Base-by-base conservation (phyloP, 768 basidiomycete species). In the Mrakia frigida region DNA sequence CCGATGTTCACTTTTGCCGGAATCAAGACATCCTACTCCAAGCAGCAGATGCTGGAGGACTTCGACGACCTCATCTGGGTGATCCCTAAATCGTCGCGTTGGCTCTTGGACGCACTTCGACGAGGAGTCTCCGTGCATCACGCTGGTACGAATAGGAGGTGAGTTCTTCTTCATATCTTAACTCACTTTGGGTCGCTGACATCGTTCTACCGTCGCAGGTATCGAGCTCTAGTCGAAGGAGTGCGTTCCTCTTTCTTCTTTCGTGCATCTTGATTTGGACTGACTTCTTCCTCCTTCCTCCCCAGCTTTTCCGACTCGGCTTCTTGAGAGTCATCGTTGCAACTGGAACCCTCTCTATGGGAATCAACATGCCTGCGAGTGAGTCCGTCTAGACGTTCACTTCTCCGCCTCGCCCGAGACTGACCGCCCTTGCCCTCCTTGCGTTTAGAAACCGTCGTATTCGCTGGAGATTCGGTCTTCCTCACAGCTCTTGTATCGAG, bases 351-450 rank as follows among this genome's bases (percentile, higher is more conserved):
- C 56, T 56, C 10, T 56, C 56, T 25, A 56, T 56, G 56, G 56
- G 56, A 28, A 56, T 56, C 56, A 56, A 56, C 56, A 56, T 56
- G 56, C 56, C 56, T n/a, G 56, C 56, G n/a, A 56, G 46, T 50
- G 46, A 50, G 46, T 50, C 18, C 43, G 43, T 50, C 46, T 43
- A 9, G 11, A 43, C 3, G 43, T 2, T 14, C 46, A 2, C 43
- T 10, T 50, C 2, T 21, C 46, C 2, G 4, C 46, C 1, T 50
- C 46, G 18, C 21, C 18, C 46, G 46, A 50, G 46, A n/a, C 46
- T 50, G 46, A 50, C 1, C 16, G 16, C 13, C 13, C 46, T 50
- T 50, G n/a, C n/a, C 18, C 2, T 50, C 46, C 46, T 50, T 21
- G 3, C 46, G n/a, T n/a, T n/a, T n/a, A 50, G 46, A 56, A 28